Evolutionary conservation across 306 rosid species (phyloP).

Genomic region (Vigna trinervia): DNA sequence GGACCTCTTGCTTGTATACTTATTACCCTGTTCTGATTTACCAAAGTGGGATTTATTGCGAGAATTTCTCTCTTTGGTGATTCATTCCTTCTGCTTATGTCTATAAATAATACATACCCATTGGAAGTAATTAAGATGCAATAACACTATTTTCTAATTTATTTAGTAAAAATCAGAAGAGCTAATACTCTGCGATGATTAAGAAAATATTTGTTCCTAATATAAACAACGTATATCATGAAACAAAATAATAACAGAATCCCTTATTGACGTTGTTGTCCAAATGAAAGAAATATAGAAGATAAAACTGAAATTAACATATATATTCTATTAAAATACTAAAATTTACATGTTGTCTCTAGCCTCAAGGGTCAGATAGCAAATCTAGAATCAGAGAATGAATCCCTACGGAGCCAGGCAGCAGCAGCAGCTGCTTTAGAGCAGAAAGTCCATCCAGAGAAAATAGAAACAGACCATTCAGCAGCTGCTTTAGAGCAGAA

Average conservation of each 20-base stretch:
- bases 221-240: neutral
- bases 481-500: neutral
- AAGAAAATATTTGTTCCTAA: too few species aligned
- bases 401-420: slow-evolving; percentile 58
- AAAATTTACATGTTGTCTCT: slow-evolving; percentile 23
- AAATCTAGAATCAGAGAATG: slow-evolving; percentile 75
- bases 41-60: neutral
- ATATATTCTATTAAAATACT: slow-evolving; percentile 24
- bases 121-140: neutral
- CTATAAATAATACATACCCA: neutral
- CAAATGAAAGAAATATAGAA: neutral
- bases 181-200: neutral
- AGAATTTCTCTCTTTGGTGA: too few species aligned
- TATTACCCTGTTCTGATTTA: neutral
- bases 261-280: neutral
- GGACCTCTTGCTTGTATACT: neutral
- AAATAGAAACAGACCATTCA: neutral
- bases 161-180: too few species aligned
- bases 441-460: slow-evolving; percentile 44
- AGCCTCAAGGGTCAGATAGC: slow-evolving; percentile 73
- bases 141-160: neutral
- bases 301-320: slow-evolving; percentile 27
- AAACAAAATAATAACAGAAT: too few species aligned
- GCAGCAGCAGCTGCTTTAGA: slow-evolving; percentile 35
- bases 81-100: too few species aligned